Conservation (phyloP, 192 early-diverging fungal species). For the Podila horticola region DNA sequence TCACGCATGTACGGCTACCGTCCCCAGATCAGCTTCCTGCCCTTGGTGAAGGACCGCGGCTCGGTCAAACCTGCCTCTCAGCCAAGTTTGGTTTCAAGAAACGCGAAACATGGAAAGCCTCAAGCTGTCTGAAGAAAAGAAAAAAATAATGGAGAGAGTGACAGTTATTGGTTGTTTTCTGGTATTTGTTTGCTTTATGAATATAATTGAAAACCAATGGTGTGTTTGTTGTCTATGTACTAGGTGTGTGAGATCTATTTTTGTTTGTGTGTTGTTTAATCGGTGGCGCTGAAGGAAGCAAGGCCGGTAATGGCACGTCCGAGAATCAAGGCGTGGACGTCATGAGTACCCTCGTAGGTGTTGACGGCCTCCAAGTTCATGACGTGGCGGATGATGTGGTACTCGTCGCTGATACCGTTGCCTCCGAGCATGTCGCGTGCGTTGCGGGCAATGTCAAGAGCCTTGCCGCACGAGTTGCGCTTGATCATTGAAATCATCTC, state of each 20-base stretch:
- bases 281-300: slow-evolving; percentile 67
- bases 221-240: slow-evolving; percentile 2
- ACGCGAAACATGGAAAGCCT: too few species aligned
- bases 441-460: slow-evolving; percentile 90
- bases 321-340: slow-evolving; percentile 94
- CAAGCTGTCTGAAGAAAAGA: too few species aligned
- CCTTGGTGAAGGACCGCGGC: slow-evolving; percentile 2
- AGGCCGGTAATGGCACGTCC: slow-evolving; percentile 96
- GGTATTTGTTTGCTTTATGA: neutral
- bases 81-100: neutral
- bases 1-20: slow-evolving; percentile 14
- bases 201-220: neutral
- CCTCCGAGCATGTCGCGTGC: slow-evolving; percentile 95
- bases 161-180: too few species aligned
- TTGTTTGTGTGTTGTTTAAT: slow-evolving; percentile 6
- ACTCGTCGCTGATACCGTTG: slow-evolving; percentile 96
- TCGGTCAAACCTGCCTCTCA: slow-evolving; percentile 10
- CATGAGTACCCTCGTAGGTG: slow-evolving; percentile 97
- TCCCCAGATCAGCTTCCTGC: slow-evolving; percentile 11
- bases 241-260: neutral
- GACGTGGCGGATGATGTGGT: slow-evolving; percentile 95
- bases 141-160: too few species aligned
- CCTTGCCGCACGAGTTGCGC: slow-evolving; percentile 95
- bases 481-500: slow-evolving; percentile 98
- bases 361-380: slow-evolving; percentile 93